Evolutionary conservation across 1,139 yeast species (phyloP).

Genomic region (Eremothecium cymbalariae): DNA sequence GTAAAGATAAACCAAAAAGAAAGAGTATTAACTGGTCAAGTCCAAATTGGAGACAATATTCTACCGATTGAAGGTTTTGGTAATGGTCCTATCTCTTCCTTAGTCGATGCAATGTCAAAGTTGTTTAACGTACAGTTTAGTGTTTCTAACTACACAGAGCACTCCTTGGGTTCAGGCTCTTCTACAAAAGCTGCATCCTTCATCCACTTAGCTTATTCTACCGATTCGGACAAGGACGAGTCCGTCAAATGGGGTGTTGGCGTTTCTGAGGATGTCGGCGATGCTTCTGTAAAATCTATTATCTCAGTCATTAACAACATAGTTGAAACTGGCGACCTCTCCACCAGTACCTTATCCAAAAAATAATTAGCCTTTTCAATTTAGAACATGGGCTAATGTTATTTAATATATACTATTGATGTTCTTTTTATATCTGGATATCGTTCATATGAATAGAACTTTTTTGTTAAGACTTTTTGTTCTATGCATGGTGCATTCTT

Average conservation of each 20-base stretch:
- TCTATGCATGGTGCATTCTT: too few species aligned
- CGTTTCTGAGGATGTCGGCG: constrained; percentile 84
- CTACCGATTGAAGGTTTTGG: constrained; percentile 61
- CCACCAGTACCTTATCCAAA: too few species aligned
- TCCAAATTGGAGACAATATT: constrained; percentile 41
- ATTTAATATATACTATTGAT: too few species aligned
- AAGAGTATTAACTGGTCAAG: constrained; percentile 44
- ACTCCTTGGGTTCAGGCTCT: constrained; percentile 83
- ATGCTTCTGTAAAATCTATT: constrained; percentile 77
- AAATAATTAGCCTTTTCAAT: too few species aligned
- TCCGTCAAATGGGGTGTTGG: constrained; percentile 86
- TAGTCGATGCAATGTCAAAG: constrained; percentile 64
- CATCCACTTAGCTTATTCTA: constrained; percentile 51
- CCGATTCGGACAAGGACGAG: constrained; percentile 37
- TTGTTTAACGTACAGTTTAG: constrained; percentile 53
- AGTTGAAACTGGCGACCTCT: constrained; percentile 29
- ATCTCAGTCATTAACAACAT: constrained; percentile 59
- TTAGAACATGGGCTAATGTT: too few species aligned
- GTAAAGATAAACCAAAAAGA: constrained; percentile 36
- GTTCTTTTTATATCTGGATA: too few species aligned
- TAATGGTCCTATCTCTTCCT: constrained; percentile 93
- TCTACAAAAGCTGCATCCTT: constrained; percentile 85
- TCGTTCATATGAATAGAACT: too few species aligned
- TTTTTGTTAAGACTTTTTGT: too few species aligned
- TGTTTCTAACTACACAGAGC: constrained; percentile 83